These are phyloP conservation scores for Clonostachys solani DNA, from an alignment of 2,329 filamentous ascomycete species.

Conservation along the genomic window DNA sequence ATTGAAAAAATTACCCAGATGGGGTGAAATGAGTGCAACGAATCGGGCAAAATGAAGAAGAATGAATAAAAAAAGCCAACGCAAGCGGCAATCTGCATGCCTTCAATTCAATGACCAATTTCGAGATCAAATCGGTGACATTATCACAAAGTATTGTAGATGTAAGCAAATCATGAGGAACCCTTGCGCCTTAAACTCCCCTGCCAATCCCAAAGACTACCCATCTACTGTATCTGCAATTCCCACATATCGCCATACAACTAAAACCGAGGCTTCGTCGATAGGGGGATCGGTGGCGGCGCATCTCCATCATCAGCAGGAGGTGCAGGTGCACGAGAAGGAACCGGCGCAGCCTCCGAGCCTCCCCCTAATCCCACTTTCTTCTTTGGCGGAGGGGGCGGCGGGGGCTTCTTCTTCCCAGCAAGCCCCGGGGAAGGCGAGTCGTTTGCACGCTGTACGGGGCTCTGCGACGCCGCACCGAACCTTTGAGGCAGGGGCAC, in stretches of 20 bases:
- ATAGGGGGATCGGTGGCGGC: conserved; percentile 49
- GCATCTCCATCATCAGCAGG: conserved; percentile 17
- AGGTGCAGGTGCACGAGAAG: conserved; percentile 2
- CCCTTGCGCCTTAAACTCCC: too few species aligned
- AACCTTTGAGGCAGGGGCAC: conserved; percentile 62
- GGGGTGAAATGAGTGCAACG: too few species aligned
- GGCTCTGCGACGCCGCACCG: conserved; percentile 29
- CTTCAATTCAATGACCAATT: too few species aligned
- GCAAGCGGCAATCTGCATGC: conserved; percentile 2
- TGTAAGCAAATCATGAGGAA: too few species aligned
- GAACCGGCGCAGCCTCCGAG: conserved; percentile 1
- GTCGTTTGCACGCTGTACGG: conserved; percentile 3
- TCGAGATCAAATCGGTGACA: too few species aligned
- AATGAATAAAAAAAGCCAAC: conserved; percentile 5
- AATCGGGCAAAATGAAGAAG: too few species aligned
- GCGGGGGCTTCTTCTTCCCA: conserved; percentile 49
- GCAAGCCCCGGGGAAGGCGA: conserved; percentile 11
- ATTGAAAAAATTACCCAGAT: too few species aligned
- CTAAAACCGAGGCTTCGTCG: conserved; percentile 43
- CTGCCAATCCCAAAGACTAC: too few species aligned
- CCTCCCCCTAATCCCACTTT: conserved; percentile 31
- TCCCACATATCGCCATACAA: background rate
- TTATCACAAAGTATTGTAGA: too few species aligned
- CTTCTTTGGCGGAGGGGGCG: conserved; percentile 48
- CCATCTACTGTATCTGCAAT: too few species aligned